Evolutionary conservation across 139 green algal genomes (phyloP).

Genomic region (Chlorella sp.): DNA sequence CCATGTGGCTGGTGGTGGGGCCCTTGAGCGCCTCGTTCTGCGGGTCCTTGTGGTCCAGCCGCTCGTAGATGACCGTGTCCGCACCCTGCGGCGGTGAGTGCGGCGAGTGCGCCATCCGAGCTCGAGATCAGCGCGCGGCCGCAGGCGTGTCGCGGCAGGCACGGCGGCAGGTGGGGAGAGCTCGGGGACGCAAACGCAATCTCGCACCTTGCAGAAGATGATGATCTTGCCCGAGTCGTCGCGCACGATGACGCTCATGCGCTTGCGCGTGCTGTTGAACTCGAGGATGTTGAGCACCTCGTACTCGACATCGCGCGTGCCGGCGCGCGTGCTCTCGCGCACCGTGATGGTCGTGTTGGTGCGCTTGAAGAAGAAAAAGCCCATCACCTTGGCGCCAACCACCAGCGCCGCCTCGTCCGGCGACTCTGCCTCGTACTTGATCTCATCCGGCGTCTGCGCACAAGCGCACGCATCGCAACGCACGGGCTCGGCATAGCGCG

Average conservation of each 20-base stretch:
- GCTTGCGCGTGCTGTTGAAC: conserved; percentile 84
- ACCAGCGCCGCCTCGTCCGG: conserved; percentile 83
- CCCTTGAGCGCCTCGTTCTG: conserved; percentile 5
- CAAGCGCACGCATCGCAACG: no score
- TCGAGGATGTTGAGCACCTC: conserved; percentile 90
- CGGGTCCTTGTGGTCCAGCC: conserved; percentile 27
- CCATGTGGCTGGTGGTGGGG: conserved; percentile 43
- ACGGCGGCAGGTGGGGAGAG: no score
- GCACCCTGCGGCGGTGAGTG: conserved; percentile 72
- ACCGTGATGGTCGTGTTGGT: conserved; percentile 40
- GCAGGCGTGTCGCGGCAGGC: no score
- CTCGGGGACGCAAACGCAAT: no score
- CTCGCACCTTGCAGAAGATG: conserved; percentile 61
- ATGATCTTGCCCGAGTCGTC: conserved; percentile 47
- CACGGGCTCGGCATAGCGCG: no score
- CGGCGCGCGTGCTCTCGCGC: conserved; percentile 23
- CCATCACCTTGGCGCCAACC: conserved; percentile 60
- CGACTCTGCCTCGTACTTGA: conserved; percentile 75
- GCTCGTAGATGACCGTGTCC: conserved; percentile 77
- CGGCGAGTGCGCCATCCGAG: no score
- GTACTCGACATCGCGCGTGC: conserved; percentile 23
- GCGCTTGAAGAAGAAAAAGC: conserved; percentile 63
- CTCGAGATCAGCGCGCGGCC: no score
- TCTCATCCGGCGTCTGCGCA: conserved; percentile 7
- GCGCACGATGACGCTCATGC: conserved; percentile 72